Evolutionary conservation across 2,329 filamentous ascomycete genomes (phyloP), one percentile per base, ranked within the genome.

Genomic region (Apiospora rasikravindrae): DNA sequence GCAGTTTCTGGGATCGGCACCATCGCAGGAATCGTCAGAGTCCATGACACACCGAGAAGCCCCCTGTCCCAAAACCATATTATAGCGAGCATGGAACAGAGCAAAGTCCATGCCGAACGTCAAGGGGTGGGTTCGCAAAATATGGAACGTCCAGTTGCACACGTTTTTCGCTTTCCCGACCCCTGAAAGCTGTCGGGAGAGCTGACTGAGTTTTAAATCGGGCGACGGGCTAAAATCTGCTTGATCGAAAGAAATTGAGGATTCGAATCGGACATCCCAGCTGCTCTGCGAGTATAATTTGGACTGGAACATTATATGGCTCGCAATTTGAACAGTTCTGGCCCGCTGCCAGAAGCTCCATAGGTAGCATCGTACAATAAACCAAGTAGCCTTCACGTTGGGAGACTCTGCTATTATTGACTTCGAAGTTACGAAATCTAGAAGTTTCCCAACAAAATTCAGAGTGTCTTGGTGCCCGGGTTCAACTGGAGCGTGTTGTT

Each of bases 301-400:
- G 1, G 47, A 49, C 7, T 49, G 47, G 2, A 22, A 11, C 13
- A 66, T 66, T 11, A 69, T 33, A 16, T 45, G 16, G 26, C 29
- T 33, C n/a, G 29, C 42, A 10, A n/a, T 51, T 8, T 69, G 67
- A 51, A 51, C n/a, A 10, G 13, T 66, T 24, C 29, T 66, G 16
- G 61, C 61, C 5, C 61, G 61, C 6, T 69, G n/a, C 44, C 67
- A 69, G 19, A 33, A 69, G 42, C 37, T 45, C 44, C 67, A 69
- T 7, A 69, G 67, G 33, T 45, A 69, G 22, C 29, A 11, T 37
- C 45, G n/a, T 1, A 51, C 44, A 37, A 69, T 29, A 13, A 69
- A 33, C 40, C 67, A 69, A 37, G 44, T n/a, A 51, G n/a, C n/a
- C n/a, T 47, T 22, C 2, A 5, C 45, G 40, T 7, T 24, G 33